A percentile compares a stretch with the other conserved stretches of the same genome.
Evolutionary conservation across 306 rosid genomes (phyloP).

Genomic region (Cicer yamashitae): DNA sequence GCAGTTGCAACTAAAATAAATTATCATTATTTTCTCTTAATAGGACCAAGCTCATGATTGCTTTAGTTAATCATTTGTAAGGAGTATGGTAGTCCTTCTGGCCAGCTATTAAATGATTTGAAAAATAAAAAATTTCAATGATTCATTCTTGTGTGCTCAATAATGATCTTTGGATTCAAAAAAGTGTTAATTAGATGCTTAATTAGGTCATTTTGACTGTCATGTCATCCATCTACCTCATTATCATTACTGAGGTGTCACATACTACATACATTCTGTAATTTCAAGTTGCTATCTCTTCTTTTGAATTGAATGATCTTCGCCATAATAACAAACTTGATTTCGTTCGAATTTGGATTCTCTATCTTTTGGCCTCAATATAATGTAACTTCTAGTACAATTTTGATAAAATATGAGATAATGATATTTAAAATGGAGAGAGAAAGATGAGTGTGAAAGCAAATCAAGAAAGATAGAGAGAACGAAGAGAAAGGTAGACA

Average conservation of each 20-base stretch:
- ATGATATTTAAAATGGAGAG: no score
- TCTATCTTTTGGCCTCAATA: no score
- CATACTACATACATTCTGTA: background rate
- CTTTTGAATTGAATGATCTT: constrained; percentile 42
- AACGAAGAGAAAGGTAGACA: no score
- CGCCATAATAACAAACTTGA: constrained; percentile 40
- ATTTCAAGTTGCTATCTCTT: constrained; percentile 19
- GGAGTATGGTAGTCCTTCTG: constrained; percentile 40
- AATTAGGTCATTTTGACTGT: constrained; percentile 43
- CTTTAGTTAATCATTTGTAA: constrained; percentile 45
- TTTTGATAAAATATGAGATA: no score
- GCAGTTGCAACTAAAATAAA: constrained; percentile 30
- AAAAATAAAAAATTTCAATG: constrained; percentile 10
- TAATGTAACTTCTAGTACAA: no score
- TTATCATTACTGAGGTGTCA: constrained; percentile 45
- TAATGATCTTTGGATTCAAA: constrained; percentile 36
- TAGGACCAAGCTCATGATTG: constrained; percentile 42
- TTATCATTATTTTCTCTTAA: constrained; percentile 10
- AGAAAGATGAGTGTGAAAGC: no score
- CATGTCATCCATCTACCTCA: constrained; percentile 43
- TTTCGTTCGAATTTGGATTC: no score
- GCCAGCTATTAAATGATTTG: constrained; percentile 47
- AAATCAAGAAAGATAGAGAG: no score
- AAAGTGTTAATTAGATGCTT: constrained; percentile 50
- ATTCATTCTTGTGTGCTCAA: constrained; percentile 38